Evolutionary conservation across 768 basidiomycete species (phyloP).

Genomic region (Mycena crocata): DNA sequence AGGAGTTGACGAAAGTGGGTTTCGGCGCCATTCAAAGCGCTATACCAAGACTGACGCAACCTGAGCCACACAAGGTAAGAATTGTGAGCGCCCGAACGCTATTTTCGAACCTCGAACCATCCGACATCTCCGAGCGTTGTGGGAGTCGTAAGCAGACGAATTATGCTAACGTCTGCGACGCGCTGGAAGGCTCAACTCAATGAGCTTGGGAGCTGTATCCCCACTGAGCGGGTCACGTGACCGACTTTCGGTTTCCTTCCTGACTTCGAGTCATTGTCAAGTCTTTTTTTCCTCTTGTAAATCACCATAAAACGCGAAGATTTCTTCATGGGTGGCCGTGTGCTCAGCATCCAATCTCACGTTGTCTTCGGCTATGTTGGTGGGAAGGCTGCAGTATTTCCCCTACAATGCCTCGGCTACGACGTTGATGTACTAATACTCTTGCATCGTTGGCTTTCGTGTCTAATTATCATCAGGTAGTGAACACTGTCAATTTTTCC

Average conservation of each 20-base stretch:
- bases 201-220: neutral
- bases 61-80: constrained; percentile 51
- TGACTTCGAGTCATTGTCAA: too few relatives aligned
- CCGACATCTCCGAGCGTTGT: constrained; percentile 52
- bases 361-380: constrained; percentile 96
- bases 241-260: neutral
- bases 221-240: constrained; percentile 11
- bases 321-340: constrained; percentile 59
- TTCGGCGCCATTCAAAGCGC: constrained; percentile 80
- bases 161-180: constrained; percentile 10
- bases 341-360: constrained; percentile 93
- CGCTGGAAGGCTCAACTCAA: constrained; percentile 4
- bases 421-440: constrained; percentile 86
- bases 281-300: too few relatives aligned
- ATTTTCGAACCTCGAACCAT: constrained; percentile 67
- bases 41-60: constrained; percentile 85
- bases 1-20: constrained; percentile 82
- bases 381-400: constrained; percentile 82
- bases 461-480: constrained; percentile 59
- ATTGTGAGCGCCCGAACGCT: neutral
- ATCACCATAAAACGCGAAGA: too few relatives aligned
- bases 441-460: constrained; percentile 17
- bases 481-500: constrained; percentile 94
- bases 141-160: neutral
- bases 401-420: constrained; percentile 88